Conservation (phyloP, 1,284 basidiomycete species). For the Heterobasidion irregulare region DNA sequence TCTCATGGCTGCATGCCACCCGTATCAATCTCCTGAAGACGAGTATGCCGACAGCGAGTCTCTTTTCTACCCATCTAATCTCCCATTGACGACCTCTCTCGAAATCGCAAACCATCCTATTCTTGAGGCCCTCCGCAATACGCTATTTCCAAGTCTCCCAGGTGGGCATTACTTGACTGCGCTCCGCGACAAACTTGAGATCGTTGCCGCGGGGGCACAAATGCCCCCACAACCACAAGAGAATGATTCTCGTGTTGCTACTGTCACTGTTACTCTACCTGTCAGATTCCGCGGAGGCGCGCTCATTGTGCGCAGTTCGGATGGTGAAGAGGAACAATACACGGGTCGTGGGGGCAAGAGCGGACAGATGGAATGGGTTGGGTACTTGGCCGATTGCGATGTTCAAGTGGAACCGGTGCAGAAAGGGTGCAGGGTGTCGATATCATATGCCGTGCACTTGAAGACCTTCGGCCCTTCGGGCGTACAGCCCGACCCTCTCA, state of each 20-base stretch:
- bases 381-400: constrained; percentile 64
- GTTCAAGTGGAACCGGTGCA: constrained; percentile 64
- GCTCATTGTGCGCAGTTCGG: constrained; percentile 46
- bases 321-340: constrained; percentile 56
- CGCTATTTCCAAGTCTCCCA: constrained; percentile 61
- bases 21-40: constrained; percentile 45
- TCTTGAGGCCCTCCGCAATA: constrained; percentile 61
- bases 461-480: constrained; percentile 53
- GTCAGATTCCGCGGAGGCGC: constrained; percentile 64
- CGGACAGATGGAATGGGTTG: constrained; percentile 68
- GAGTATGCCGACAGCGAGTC: constrained; percentile 50
- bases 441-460: constrained; percentile 65
- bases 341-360: constrained; percentile 50
- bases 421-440: constrained; percentile 58
- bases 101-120: constrained; percentile 75
- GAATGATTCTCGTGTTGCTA: constrained; percentile 62
- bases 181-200: constrained; percentile 59
- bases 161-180: constrained; percentile 62
- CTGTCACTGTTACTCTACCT: constrained; percentile 63
- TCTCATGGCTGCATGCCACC: constrained; percentile 65
- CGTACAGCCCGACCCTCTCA: constrained; percentile 46
- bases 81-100: constrained; percentile 65
- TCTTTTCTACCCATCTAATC: constrained; percentile 62
- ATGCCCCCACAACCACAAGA: constrained; percentile 47
- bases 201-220: constrained; percentile 51